A percentile compares a stretch with the other conserved stretches of the same genome.
Evolutionary conservation across 257 asterid species (phyloP).

Genomic region (Solanum tarapatanum): DNA sequence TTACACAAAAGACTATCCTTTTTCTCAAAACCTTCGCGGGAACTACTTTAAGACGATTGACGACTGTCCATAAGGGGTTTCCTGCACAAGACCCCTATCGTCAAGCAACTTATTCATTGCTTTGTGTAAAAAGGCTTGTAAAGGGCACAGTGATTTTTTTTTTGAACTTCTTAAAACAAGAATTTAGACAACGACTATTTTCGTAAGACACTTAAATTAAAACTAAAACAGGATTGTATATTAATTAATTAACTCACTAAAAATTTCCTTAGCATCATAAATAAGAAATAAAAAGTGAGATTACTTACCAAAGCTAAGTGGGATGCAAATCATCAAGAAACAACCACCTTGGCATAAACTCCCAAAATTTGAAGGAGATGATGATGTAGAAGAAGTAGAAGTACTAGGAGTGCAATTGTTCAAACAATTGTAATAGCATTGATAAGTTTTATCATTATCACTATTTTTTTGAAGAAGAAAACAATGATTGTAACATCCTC

Average conservation of each 20-base stretch:
- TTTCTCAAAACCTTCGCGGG: no score
- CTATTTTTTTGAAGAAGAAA: not conserved
- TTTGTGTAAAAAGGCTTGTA: no score
- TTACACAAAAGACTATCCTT: not conserved
- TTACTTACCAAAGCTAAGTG: constrained; percentile 18
- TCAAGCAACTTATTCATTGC: no score
- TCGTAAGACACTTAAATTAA: not conserved
- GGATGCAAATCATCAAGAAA: constrained; percentile 18
- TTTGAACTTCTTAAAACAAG: no score
- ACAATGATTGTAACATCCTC: constrained; percentile 3
- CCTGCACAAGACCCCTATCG: no score
- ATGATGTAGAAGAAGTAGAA: not conserved
- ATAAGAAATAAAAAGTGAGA: not conserved
- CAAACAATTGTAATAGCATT: not conserved
- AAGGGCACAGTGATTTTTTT: rapidly evolving
- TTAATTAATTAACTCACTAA: not conserved
- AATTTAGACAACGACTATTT: no score
- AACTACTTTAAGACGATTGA: no score
- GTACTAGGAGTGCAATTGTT: not conserved
- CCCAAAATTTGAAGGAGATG: constrained; percentile 8
- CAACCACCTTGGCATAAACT: constrained; percentile 42
- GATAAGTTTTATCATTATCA: not conserved
- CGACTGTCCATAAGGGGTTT: no score
- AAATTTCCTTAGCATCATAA: not conserved
- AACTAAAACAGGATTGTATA: not conserved